These are phyloP conservation scores for Ustilago cynodontis DNA, from an alignment of 1,284 basidiomycete species.

Conservation along the genomic window DNA sequence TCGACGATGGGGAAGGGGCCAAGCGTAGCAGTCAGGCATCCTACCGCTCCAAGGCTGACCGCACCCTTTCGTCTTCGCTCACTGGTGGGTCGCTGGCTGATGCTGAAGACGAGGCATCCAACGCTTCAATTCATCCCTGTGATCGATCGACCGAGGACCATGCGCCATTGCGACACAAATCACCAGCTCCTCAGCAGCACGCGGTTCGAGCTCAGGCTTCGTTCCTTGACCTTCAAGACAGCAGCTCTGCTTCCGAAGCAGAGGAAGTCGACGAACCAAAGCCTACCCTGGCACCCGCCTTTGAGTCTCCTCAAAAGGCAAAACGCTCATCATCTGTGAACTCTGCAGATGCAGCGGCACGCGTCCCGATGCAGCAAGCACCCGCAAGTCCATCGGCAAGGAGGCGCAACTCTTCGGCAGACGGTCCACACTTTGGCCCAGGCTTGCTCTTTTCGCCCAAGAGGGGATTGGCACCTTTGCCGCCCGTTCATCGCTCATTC, in stretches of 20 bases:
- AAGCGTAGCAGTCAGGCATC: slow-evolving; percentile 25
- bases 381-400: neutral
- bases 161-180: neutral
- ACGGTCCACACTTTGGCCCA: neutral
- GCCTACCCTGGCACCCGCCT: neutral
- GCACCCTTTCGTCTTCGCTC: slow-evolving; percentile 31
- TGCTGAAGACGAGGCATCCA: slow-evolving; percentile 34
- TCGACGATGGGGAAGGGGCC: neutral
- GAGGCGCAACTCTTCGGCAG: neutral
- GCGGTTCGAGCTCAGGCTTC: slow-evolving; percentile 19
- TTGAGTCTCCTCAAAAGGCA: neutral
- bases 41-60: slow-evolving; percentile 21
- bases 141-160: slow-evolving; percentile 21
- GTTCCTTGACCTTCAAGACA: slow-evolving; percentile 35
- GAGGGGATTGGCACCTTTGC: slow-evolving; percentile 16
- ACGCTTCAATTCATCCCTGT: slow-evolving; percentile 27
- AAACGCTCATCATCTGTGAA: slow-evolving; percentile 9
- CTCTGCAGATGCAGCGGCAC: neutral
- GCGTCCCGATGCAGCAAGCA: neutral
- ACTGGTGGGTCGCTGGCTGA: slow-evolving; percentile 44
- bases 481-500: slow-evolving; percentile 61
- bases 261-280: neutral
- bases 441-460: slow-evolving; percentile 13
- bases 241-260: slow-evolving; percentile 29
- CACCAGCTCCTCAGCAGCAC: slow-evolving; percentile 5